These are phyloP conservation scores for Haplosporangium sp. DNA, from an alignment of 371 early-diverging fungal species.

Conservation along the genomic window DNA sequence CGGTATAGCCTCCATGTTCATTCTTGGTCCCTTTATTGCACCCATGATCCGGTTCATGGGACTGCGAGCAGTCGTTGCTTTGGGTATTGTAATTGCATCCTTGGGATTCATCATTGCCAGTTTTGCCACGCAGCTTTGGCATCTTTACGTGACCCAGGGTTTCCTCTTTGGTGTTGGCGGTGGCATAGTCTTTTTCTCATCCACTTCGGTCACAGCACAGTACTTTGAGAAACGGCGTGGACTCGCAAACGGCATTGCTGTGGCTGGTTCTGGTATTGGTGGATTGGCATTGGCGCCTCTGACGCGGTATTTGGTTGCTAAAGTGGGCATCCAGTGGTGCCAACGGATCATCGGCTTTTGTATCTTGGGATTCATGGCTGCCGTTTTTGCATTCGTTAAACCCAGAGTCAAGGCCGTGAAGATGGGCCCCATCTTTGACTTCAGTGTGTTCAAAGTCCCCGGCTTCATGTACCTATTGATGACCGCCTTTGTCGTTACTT, in stretches of 20 bases:
- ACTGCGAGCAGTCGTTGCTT: slow-evolving; percentile 65
- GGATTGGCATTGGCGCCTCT: slow-evolving; percentile 78
- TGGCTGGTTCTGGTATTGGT: slow-evolving; percentile 84
- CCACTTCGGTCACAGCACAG: slow-evolving; percentile 72
- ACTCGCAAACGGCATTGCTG: slow-evolving; percentile 82
- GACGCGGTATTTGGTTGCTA: slow-evolving; percentile 66
- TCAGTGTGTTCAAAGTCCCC: slow-evolving; percentile 41
- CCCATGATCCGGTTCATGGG: slow-evolving; percentile 70
- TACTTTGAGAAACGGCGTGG: slow-evolving; percentile 81
- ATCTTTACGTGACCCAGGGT: slow-evolving; percentile 71
- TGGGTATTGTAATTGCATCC: slow-evolving; percentile 66
- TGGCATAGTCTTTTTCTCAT: slow-evolving; percentile 71
- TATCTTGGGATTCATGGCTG: slow-evolving; percentile 59
- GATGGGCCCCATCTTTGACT: slow-evolving; percentile 55
- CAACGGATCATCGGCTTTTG: slow-evolving; percentile 73
- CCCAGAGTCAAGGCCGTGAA: slow-evolving; percentile 55
- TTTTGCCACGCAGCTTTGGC: slow-evolving; percentile 66
- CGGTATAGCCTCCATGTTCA: slow-evolving; percentile 58
- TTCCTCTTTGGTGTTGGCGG: slow-evolving; percentile 55
- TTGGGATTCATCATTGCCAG: slow-evolving; percentile 66
- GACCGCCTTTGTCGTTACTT: slow-evolving; percentile 55
- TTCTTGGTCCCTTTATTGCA: slow-evolving; percentile 69
- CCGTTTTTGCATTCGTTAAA: slow-evolving; percentile 60
- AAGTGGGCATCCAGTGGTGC: slow-evolving; percentile 71
- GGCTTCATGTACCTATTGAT: slow-evolving; percentile 38